These are phyloP conservation scores for Gliomastix tumulicola DNA, from an alignment of 2,329 filamentous ascomycete genomes.

Conservation along the genomic window DNA sequence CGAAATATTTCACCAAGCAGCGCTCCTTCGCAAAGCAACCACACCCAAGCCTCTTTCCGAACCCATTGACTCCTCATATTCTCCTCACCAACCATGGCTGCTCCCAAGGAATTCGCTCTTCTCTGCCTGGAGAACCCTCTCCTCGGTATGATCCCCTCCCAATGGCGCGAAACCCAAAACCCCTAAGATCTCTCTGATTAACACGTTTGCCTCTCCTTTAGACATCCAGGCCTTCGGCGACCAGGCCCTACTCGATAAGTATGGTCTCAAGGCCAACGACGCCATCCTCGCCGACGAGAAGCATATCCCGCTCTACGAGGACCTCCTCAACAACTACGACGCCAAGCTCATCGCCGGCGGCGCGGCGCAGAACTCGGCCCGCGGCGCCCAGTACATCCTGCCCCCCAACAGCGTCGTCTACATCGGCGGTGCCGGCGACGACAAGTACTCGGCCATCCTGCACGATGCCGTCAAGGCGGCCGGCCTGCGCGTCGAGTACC, in stretches of 20 bases:
- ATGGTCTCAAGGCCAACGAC: conserved; percentile 90
- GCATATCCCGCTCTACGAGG: conserved; percentile 86
- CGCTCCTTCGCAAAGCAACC: too few relatives aligned
- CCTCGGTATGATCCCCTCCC: conserved; percentile 60
- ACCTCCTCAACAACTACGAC: conserved; percentile 84
- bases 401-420: conserved; percentile 84
- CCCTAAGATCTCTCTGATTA: too few relatives aligned
- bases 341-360: conserved; percentile 94
- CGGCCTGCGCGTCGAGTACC: conserved; percentile 91
- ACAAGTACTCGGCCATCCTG: conserved; percentile 91
- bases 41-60: too few relatives aligned
- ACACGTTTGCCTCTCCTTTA: too few relatives aligned
- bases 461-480: conserved; percentile 79
- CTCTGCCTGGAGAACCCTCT: conserved; percentile 96
- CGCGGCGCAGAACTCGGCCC: conserved; percentile 94
- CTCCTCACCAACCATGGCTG: conserved; percentile 59
- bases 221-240: conserved; percentile 88
- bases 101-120: conserved; percentile 75
- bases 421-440: conserved; percentile 87
- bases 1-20: too few relatives aligned
- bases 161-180: too few relatives aligned
- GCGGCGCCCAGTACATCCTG: conserved; percentile 94
- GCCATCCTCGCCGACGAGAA: conserved; percentile 93
- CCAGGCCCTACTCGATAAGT: conserved; percentile 82
- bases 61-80: too few relatives aligned